phyloP scores from a whole-genome alignment of 2,329 filamentous ascomycete species.

The Blastomyces percursus region DNA sequence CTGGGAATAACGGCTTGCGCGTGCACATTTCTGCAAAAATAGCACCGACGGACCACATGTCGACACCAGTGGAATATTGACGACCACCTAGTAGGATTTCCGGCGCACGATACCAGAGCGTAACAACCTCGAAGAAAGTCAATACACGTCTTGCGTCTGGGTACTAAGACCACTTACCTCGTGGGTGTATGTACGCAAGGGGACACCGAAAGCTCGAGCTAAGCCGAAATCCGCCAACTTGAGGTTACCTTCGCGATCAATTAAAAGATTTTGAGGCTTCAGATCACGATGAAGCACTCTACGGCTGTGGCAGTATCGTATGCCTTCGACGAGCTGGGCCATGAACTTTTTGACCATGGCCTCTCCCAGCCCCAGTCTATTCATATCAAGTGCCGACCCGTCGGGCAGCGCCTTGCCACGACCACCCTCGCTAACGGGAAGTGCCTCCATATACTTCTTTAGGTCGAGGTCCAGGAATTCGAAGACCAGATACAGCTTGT shows the following conservation, averaged over 20 bases:
- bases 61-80: constrained; percentile 86
- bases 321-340: constrained; percentile 72
- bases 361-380: constrained; percentile 61
- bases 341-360: constrained; percentile 89
- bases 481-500: constrained; percentile 88
- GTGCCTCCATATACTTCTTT: constrained; percentile 92
- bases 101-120: constrained; percentile 82
- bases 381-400: constrained; percentile 53
- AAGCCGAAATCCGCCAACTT: constrained; percentile 98
- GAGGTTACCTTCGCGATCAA: constrained; percentile 83
- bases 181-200: constrained; percentile 82
- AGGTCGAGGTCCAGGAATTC: constrained; percentile 86
- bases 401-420: constrained; percentile 77
- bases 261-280: constrained; percentile 97
- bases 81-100: constrained; percentile 84
- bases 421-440: constrained; percentile 73
- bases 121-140: constrained; percentile 55
- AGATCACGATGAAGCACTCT: constrained; percentile 90
- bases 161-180: constrained; percentile 44
- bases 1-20: constrained; percentile 81
- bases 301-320: constrained; percentile 81
- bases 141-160: background rate
- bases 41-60: constrained; percentile 92
- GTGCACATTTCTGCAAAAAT: constrained; percentile 98
- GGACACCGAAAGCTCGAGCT: constrained; percentile 84